Conservation (phyloP, 176 grass and related monocot genomes). For the Melocanna baccifera region DNA sequence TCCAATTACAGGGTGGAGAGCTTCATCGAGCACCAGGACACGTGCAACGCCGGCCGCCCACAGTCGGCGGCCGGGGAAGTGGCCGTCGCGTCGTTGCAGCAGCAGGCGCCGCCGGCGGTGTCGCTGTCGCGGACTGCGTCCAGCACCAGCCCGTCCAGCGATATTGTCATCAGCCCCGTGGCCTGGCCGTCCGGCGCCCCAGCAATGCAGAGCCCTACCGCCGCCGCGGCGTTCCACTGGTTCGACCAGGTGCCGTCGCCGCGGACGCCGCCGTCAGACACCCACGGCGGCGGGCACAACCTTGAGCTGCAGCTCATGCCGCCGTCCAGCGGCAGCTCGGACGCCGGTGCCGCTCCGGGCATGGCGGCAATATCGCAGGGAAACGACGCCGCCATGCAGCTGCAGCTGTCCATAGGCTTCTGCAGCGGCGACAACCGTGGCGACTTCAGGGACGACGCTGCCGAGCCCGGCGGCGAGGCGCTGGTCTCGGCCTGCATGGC, state of each 20-base stretch:
- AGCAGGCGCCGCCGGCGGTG: background rate
- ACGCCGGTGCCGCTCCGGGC: background rate
- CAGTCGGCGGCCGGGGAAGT: constrained; percentile 7
- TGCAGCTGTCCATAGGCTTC: constrained; percentile 63
- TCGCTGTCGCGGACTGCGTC: constrained; percentile 43
- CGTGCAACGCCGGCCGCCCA: constrained; percentile 54
- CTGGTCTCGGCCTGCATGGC: background rate
- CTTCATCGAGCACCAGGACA: constrained; percentile 98
- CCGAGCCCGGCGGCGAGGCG: background rate
- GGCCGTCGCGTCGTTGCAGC: background rate
- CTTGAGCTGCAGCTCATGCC: constrained; percentile 89
- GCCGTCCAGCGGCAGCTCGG: constrained; percentile 1
- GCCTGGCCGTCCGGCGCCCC: constrained; percentile 36
- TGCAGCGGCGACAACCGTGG: background rate
- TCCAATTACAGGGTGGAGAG: constrained; percentile 78
- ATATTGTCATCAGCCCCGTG: constrained; percentile 41
- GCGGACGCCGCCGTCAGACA: background rate
- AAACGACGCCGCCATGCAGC: constrained; percentile 23
- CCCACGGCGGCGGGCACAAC: constrained; percentile 7
- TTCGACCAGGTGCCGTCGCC: constrained; percentile 30
- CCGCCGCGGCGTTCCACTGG: constrained; percentile 16
- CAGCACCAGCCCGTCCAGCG: constrained; percentile 63
- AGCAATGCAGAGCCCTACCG: constrained; percentile 20
- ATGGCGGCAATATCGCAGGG: background rate
- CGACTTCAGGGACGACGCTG: background rate